Base-by-base conservation (phyloP, 2,329 filamentous ascomycete genomes). In the Aspergillus sp. region DNA sequence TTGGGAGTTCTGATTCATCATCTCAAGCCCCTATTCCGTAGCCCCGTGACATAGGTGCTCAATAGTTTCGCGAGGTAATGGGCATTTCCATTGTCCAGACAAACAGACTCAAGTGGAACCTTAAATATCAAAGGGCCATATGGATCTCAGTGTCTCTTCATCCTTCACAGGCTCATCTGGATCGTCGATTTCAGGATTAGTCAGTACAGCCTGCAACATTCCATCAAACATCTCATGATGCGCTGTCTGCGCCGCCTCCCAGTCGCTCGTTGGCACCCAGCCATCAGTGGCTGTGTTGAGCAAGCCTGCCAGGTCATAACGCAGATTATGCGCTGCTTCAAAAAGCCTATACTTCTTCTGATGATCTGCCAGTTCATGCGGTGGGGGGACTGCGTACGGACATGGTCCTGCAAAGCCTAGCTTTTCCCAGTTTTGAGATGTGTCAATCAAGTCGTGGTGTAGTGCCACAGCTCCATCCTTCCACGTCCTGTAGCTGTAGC, bases 401-500 rank as follows among this genome's bases (percentile, higher is more conserved):
- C 72, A 78, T 43, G 64, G 63, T 19, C 66, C 72, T 50, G 61
- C 47, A 57, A 81, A 67, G 15, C 78, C 78, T 58, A 80, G 74
- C 38, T 75, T 67, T 51, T 69, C 65, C 78, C 76, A 81, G 8
- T 57, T 60, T 58, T 55, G 67, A 55, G 75, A 71, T n/a, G 74
- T 72, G 54, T 76, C 70, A 54, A 79, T 76, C n/a, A 81, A 58
- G 59, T 79, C 74, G 56, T 80, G 69, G 10, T 70, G 73, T 30
- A 80, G 70, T 15, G 73, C 75, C 54, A 76, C 70, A 17, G 71
- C 71, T 7, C 78, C 72, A 64, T 80, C 73, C 59, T 74, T 75
- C 76, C 75, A 81, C 6, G 76, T 78, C 56, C 71, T 72, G 60
- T 76, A 71, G 63, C 71, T 75, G 66, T 79, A 80, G 30, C 67